Percentiles rank a stretch among this genome's conserved stretches.
phyloP scores from a whole-genome alignment of 2,329 filamentous ascomycete species.

The Aspergillus pseudonomiae region DNA sequence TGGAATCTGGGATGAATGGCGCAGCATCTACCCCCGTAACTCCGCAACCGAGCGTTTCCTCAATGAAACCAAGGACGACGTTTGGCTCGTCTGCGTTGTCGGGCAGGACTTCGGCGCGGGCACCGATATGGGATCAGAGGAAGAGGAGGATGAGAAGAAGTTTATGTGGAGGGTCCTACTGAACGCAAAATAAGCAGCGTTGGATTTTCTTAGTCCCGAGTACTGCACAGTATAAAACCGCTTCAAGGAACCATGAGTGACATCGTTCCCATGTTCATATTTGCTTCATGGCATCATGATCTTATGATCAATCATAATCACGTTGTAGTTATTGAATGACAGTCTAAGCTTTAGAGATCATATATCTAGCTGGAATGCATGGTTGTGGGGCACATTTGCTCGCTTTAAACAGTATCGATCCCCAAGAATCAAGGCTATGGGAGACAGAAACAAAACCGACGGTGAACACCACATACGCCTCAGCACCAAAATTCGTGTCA shows the following conservation, averaged over 20 bases:
- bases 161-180: slow-evolving; percentile 45
- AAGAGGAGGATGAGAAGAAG: slow-evolving; percentile 43
- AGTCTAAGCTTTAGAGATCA: background rate
- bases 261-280: background rate
- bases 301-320: background rate
- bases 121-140: slow-evolving; percentile 39
- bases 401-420: background rate
- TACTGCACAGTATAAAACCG: background rate
- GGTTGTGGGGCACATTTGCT: background rate
- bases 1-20: slow-evolving; percentile 94
- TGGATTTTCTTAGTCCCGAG: background rate
- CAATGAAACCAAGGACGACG: slow-evolving; percentile 66
- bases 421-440: background rate
- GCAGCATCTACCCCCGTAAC: slow-evolving; percentile 77
- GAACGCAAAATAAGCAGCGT: slow-evolving; percentile 24
- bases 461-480: background rate
- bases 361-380: background rate
- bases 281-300: background rate
- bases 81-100: slow-evolving; percentile 80
- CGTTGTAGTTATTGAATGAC: background rate
- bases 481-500: slow-evolving; percentile 5
- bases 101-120: slow-evolving; percentile 51
- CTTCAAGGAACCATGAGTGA: background rate
- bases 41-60: slow-evolving; percentile 73
- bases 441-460: background rate